phyloP scores from a whole-genome alignment of 1,139 yeast species.

The Yarrowia galli region DNA sequence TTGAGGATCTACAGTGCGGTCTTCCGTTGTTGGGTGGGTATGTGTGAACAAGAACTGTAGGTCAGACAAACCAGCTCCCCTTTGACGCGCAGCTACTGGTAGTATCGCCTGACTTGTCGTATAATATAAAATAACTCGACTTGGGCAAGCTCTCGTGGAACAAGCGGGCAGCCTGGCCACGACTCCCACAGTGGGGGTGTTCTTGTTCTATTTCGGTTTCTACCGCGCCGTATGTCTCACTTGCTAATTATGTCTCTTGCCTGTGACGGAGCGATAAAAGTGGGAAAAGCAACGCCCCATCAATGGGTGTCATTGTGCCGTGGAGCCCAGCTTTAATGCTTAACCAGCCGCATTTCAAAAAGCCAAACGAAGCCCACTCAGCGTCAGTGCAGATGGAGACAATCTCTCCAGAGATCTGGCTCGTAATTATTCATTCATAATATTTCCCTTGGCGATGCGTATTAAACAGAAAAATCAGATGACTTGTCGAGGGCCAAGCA shows the following conservation, averaged over 20 bases:
- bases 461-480: conserved; percentile 3
- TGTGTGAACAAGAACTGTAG: no score
- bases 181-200: background rate
- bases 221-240: conserved; percentile 15
- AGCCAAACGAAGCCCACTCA: conserved; percentile 6
- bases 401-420: background rate
- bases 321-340: conserved; percentile 13
- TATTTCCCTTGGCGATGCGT: background rate
- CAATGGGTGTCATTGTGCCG: background rate
- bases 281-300: background rate
- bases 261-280: background rate
- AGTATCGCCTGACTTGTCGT: conserved; percentile 25
- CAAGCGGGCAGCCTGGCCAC: background rate
- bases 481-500: background rate
- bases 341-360: conserved; percentile 32
- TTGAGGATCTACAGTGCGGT: conserved; percentile 11
- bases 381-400: background rate
- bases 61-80: background rate
- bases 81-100: background rate
- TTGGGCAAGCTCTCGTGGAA: background rate
- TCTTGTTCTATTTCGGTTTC: background rate
- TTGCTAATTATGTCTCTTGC: conserved; percentile 10
- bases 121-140: conserved; percentile 14
- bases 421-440: background rate
- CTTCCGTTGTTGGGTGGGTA: background rate